These are phyloP conservation scores for Ilex paraguariensis DNA, from an alignment of 305 asterid species.

Conservation along the genomic window DNA sequence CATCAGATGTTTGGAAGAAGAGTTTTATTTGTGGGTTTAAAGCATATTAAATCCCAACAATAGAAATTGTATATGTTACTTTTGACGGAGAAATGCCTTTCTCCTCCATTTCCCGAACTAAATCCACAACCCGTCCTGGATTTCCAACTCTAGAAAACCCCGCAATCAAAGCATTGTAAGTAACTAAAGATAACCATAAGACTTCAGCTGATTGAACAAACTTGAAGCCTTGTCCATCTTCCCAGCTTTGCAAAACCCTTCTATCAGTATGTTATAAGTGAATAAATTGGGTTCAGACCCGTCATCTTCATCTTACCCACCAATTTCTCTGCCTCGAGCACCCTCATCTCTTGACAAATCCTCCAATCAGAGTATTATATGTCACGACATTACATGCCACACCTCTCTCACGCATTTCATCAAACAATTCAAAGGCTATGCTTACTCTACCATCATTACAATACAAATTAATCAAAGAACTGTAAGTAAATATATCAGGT, in stretches of 20 bases:
- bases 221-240: conserved; percentile 38
- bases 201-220: conserved; percentile 41
- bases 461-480: conserved; percentile 40
- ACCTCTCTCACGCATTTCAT: conserved; percentile 51
- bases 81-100: conserved; percentile 55
- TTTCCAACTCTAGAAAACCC: conserved; percentile 46
- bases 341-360: conserved; percentile 41
- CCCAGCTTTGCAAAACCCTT: conserved; percentile 44
- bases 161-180: conserved; percentile 47
- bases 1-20: too few relatives aligned
- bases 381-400: conserved; percentile 51
- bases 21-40: too few relatives aligned
- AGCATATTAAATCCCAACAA: too few relatives aligned
- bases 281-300: conserved; percentile 43
- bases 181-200: conserved; percentile 40
- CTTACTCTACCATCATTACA: conserved; percentile 32
- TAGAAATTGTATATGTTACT: conserved; percentile 61
- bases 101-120: conserved; percentile 60
- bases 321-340: conserved; percentile 39
- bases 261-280: conserved; percentile 50
- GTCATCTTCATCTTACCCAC: conserved; percentile 38
- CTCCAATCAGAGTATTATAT: conserved; percentile 54
- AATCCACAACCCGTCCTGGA: conserved; percentile 25
- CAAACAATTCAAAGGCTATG: conserved; percentile 42
- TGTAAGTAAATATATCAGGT: conserved; percentile 59